A percentile compares a stretch with the other conserved stretches of the same genome.
Evolutionary conservation across 768 basidiomycete species (phyloP).

Genomic region (Lactarius vividus): DNA sequence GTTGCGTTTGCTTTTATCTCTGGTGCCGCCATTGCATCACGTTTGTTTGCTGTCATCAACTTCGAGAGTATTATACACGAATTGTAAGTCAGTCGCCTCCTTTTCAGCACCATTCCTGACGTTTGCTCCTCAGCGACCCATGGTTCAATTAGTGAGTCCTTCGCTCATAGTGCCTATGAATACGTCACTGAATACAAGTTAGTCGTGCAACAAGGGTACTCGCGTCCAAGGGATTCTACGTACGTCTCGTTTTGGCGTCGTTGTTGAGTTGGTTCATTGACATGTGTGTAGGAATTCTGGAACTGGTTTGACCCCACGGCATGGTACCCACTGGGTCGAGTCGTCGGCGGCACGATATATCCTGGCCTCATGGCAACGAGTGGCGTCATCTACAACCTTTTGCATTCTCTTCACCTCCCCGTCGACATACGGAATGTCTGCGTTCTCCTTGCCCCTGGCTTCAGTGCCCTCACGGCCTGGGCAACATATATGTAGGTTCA

Average conservation of each 20-base stretch:
- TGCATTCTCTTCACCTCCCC: constrained; percentile 86
- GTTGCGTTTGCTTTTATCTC: constrained; percentile 89
- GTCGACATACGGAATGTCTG: constrained; percentile 98
- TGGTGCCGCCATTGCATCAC: constrained; percentile 90
- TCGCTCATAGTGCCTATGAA: not conserved
- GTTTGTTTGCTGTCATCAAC: constrained; percentile 95
- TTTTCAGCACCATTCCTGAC: constrained; percentile 3
- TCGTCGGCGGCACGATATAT: constrained; percentile 97
- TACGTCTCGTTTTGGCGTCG: constrained; percentile 40
- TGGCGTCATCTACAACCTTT: constrained; percentile 91
- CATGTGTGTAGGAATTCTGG: constrained; percentile 82
- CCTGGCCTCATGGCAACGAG: constrained; percentile 98
- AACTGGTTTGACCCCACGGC: constrained; percentile 99
- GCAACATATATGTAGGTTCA: constrained; percentile 80
- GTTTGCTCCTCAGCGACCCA: constrained; percentile 62
- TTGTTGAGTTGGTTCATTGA: not conserved
- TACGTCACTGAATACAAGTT: constrained; percentile 13
- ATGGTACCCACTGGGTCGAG: constrained; percentile 98
- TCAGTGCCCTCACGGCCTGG: constrained; percentile 95
- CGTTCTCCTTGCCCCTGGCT: constrained; percentile 94
- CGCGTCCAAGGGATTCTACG: constrained; percentile 93
- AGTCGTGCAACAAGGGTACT: constrained; percentile 93
- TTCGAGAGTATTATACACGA: constrained; percentile 99
- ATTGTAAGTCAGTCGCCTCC: constrained; percentile 61
- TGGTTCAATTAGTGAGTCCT: constrained; percentile 97